Evolutionary conservation across 2,329 filamentous ascomycete species (phyloP).

Genomic region (Penicillium nordicum): DNA sequence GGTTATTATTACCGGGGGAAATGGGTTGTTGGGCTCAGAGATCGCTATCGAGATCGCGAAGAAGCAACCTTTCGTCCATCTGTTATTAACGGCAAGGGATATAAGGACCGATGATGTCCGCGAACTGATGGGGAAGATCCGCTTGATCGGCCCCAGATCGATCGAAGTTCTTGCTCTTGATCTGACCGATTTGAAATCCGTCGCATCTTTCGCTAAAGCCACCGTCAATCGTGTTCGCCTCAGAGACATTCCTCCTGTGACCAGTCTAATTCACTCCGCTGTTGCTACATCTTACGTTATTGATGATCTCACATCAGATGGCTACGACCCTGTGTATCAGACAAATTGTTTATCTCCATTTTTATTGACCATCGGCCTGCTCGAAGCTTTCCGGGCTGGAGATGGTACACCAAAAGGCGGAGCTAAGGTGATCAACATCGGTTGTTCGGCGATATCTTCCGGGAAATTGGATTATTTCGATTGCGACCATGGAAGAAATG

Average conservation of each 20-base stretch:
- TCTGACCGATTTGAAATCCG: slow-evolving; percentile 32
- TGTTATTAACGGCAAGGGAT: slow-evolving; percentile 33
- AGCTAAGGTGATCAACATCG: slow-evolving; percentile 37
- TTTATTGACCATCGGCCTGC: slow-evolving; percentile 34
- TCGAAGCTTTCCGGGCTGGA: slow-evolving; percentile 37
- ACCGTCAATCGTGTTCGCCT: slow-evolving; percentile 34
- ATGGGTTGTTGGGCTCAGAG: slow-evolving; percentile 35
- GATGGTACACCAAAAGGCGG: slow-evolving; percentile 30
- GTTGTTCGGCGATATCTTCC: slow-evolving; percentile 32
- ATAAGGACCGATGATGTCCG: slow-evolving; percentile 30
- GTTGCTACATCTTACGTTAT: slow-evolving; percentile 33
- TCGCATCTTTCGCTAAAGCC: slow-evolving; percentile 29
- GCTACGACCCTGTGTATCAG: slow-evolving; percentile 38
- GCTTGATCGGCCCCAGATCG: slow-evolving; percentile 34
- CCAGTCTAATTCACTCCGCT: slow-evolving; percentile 33
- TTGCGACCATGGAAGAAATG: slow-evolving; percentile 17
- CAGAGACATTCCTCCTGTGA: slow-evolving; percentile 37
- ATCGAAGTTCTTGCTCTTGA: slow-evolving; percentile 33
- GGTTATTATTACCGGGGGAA: slow-evolving; percentile 38
- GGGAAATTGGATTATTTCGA: slow-evolving; percentile 36
- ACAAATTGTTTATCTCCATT: slow-evolving; percentile 38
- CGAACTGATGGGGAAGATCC: slow-evolving; percentile 27
- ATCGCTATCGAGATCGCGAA: slow-evolving; percentile 37
- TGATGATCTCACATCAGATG: slow-evolving; percentile 32
- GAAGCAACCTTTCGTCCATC: slow-evolving; percentile 35